Evolutionary conservation across 768 basidiomycete genomes (phyloP), one percentile per base, ranked within the genome.

Genomic region (Calocybe cyanea): DNA sequence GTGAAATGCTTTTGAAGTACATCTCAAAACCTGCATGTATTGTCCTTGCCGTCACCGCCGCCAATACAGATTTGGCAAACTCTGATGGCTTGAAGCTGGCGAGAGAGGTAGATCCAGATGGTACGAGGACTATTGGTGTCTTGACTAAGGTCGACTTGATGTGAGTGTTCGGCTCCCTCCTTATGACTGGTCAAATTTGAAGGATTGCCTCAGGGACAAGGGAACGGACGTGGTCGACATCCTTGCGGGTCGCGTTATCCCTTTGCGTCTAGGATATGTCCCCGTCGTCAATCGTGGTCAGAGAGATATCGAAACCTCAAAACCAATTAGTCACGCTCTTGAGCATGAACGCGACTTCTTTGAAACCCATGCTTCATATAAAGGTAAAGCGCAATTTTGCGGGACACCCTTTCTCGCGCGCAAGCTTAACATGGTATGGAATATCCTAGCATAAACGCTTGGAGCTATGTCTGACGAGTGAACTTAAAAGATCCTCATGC

Each of bases 181-280:
- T n/a, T 47, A 13, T 8, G 17, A 4, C 15, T 7, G 7, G 21
- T 6, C 43, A 31, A 53, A 41, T 48, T 33, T 52, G 21, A 51
- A n/a, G 36, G 30, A 18, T n/a, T 28, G 28, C 47, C 45, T n/a
- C 48, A 95, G 92, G 92, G 95, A 99, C 71, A 79, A 77, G 58
- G 96, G 96, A 44, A 98, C 95, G 5, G 95, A 99, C 63, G 96
- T 99, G 28, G 93, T 99, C 21, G 96, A 99, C 65, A 98, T 99
- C 63, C 81, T 99, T 38, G 96, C 96, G 3, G 95, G 96, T 7
- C 83, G 96, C 40, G 83, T 99, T 55, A 97, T 98, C 60, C 96
- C 95, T 39, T 77, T 99, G 30, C 85, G 96, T 48, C 70, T 99
- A 33, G 96, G 96, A 41, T 99, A 98, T 61, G 96, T 98, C 2